A percentile compares a stretch with the other conserved stretches of the same genome.
These are phyloP conservation scores for Rhodofomes roseus DNA, from an alignment of 1,284 basidiomycete species.

Conservation along the genomic window DNA sequence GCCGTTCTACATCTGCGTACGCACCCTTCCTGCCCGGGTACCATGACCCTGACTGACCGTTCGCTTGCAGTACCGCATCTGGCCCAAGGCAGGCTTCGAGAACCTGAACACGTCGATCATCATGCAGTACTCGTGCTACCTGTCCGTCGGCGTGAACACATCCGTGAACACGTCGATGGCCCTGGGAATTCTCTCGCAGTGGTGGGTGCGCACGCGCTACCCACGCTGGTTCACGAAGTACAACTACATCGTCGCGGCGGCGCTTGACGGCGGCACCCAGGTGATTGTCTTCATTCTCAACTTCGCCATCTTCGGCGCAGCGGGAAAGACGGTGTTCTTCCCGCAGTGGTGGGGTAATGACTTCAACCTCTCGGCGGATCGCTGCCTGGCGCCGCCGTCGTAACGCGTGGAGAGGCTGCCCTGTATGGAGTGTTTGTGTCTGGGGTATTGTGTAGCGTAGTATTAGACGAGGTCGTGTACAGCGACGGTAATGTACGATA, in stretches of 20 bases:
- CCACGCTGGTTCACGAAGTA: slow-evolving; percentile 55
- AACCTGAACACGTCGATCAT: slow-evolving; percentile 46
- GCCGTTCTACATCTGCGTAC: slow-evolving; percentile 45
- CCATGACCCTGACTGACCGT: slow-evolving; percentile 8
- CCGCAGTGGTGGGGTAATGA: slow-evolving; percentile 28
- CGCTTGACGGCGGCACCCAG: slow-evolving; percentile 28
- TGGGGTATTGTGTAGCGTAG: background rate
- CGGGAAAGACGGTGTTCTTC: slow-evolving; percentile 22
- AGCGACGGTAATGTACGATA: background rate
- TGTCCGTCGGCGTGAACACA: slow-evolving; percentile 46
- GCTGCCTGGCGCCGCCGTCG: slow-evolving; percentile 17
- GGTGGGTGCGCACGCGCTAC: slow-evolving; percentile 40
- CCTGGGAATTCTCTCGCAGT: slow-evolving; percentile 52
- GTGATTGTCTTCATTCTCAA: slow-evolving; percentile 31
- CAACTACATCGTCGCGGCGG: slow-evolving; percentile 38
- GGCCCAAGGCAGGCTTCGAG: slow-evolving; percentile 42
- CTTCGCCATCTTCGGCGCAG: slow-evolving; percentile 28
- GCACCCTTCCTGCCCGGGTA: slow-evolving; percentile 32
- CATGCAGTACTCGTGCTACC: slow-evolving; percentile 21
- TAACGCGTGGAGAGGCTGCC: background rate
- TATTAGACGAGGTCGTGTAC: background rate
- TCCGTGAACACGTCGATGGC: slow-evolving; percentile 43
- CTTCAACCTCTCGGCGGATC: slow-evolving; percentile 26
- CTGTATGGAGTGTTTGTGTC: background rate
- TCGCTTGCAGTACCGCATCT: slow-evolving; percentile 37